phyloP scores from a whole-genome alignment of 345 rosid genomes.

The Toxicodendron radicans region DNA sequence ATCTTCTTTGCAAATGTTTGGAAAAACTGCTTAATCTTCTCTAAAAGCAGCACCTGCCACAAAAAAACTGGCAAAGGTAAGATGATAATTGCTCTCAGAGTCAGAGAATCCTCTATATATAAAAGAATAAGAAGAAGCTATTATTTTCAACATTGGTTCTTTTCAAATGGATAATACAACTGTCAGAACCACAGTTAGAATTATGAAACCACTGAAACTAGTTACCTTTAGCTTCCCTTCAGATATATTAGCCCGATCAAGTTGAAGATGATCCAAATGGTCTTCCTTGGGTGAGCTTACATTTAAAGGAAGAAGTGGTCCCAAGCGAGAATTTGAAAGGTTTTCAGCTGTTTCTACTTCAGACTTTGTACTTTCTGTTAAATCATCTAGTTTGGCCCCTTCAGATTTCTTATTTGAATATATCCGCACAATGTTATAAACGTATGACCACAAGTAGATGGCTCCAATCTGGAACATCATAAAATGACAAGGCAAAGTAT shows the following conservation, averaged over 20 bases:
- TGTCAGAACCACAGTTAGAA: neutral
- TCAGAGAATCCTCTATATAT: no score
- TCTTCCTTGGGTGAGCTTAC: constrained; percentile 1
- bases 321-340: constrained; percentile 7
- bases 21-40: constrained; percentile 4
- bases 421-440: constrained; percentile 40
- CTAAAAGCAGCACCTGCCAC: constrained; percentile 4
- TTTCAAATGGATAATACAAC: neutral
- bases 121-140: no score
- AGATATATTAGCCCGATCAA: neutral
- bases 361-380: neutral
- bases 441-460: constrained; percentile 49
- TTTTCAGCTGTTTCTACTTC: constrained; percentile 3
- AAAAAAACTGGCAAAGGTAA: constrained; percentile 1
- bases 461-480: constrained; percentile 41
- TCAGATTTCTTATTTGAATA: constrained; percentile 23
- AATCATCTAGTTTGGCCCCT: constrained; percentile 9
- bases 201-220: neutral
- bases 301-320: constrained; percentile 13
- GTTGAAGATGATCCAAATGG: constrained; percentile 8
- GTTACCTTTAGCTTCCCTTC: constrained; percentile 6
- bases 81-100: neutral
- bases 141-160: neutral
- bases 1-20: constrained; percentile 9
- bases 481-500: neutral